Percentiles rank a stretch among this genome's conserved stretches.
phyloP scores from a whole-genome alignment of 2,329 filamentous ascomycete genomes.

The Aureobasidium subglaciale region DNA sequence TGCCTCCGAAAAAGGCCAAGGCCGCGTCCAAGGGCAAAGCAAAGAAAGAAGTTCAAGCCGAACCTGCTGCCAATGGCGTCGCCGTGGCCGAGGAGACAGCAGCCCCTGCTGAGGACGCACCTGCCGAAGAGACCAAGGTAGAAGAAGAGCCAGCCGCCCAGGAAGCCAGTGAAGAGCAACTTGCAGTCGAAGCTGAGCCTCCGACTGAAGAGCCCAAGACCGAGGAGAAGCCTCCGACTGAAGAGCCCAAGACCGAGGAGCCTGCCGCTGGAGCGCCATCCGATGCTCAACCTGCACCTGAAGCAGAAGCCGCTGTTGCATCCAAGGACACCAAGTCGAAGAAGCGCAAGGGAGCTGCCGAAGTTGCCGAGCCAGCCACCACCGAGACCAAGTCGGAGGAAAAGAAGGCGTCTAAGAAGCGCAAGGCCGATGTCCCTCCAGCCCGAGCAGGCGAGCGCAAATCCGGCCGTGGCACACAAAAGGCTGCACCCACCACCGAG shows the following conservation, averaged over 20 bases:
- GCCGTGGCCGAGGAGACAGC: background rate
- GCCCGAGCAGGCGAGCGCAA: slow-evolving; percentile 24
- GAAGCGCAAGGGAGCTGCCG: slow-evolving; percentile 12
- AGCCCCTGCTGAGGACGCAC: background rate
- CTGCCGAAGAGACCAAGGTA: slow-evolving; percentile 2
- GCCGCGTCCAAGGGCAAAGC: slow-evolving; percentile 11
- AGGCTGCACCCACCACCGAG: slow-evolving; percentile 20
- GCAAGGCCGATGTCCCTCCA: slow-evolving; percentile 17
- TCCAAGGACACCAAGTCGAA: background rate
- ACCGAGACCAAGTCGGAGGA: background rate
- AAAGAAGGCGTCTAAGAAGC: slow-evolving; percentile 21
- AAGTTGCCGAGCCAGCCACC: background rate
- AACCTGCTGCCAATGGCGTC: slow-evolving; percentile 3
- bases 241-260: background rate
- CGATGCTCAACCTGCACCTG: background rate
- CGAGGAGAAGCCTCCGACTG: background rate
- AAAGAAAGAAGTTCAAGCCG: slow-evolving; percentile 2
- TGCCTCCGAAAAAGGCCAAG: slow-evolving; percentile 19
- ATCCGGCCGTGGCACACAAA: slow-evolving; percentile 23
- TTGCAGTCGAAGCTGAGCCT: background rate
- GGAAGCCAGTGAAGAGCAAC: background rate
- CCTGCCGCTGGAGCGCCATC: background rate
- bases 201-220: background rate
- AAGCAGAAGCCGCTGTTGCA: background rate
- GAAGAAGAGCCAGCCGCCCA: background rate